Conservation (phyloP, 441 rosid species). For the Jatropha multifida region DNA sequence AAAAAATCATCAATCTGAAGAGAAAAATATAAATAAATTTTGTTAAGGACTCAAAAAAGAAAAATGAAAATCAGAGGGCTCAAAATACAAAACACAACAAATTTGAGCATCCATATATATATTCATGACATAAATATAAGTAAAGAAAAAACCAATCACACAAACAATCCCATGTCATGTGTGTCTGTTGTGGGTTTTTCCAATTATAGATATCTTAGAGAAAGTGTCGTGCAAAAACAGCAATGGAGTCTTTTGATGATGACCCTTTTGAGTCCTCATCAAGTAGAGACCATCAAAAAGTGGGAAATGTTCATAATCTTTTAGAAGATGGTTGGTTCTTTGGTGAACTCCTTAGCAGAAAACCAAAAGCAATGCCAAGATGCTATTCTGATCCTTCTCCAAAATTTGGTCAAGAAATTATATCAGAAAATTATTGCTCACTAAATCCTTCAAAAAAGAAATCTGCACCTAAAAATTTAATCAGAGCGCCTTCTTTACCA, state of each 20-base stretch:
- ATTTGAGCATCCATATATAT: no score
- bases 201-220: neutral
- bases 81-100: no score
- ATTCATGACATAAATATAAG: neutral
- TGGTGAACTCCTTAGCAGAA: conserved; percentile 41
- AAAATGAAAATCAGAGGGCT: no score
- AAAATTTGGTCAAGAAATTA: conserved; percentile 23
- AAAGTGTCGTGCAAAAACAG: neutral
- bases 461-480: conserved; percentile 14
- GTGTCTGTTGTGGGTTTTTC: neutral
- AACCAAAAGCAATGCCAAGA: conserved; percentile 41
- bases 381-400: conserved; percentile 75
- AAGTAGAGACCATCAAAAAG: conserved; percentile 26
- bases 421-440: neutral
- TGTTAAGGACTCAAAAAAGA: no score
- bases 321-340: conserved; percentile 79
- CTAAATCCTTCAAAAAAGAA: conserved; percentile 9
- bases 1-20: no score
- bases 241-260: conserved; percentile 25
- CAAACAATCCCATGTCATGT: neutral
- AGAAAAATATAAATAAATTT: no score
- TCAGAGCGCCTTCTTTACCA: conserved; percentile 39
- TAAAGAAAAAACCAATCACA: neutral
- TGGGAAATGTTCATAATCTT: conserved; percentile 50
- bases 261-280: conserved; percentile 32